Evolutionary conservation across 495 filamentous ascomycete species (phyloP).

Genomic region (Schizothecium vesticola): DNA sequence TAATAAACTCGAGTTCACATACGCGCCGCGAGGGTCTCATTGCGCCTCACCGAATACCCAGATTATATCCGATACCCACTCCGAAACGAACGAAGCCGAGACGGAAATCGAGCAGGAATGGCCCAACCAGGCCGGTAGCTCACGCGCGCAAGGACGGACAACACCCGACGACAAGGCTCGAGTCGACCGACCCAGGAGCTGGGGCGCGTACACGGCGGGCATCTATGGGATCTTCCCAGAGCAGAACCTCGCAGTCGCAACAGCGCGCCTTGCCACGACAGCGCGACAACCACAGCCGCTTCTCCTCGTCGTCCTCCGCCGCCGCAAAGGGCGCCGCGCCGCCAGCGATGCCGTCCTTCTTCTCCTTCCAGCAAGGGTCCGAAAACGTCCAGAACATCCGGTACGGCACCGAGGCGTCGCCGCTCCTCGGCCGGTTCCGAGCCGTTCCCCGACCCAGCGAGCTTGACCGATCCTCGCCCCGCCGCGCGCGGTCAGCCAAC

Average conservation of each 20-base stretch:
- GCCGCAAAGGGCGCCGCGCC: not conserved
- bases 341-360: slow-evolving; percentile 49
- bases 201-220: not conserved
- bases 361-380: slow-evolving; percentile 57
- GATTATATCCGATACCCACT: not conserved
- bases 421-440: slow-evolving; percentile 55
- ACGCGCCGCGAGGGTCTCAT: not conserved
- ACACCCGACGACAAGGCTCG: not conserved
- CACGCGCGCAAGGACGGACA: not conserved
- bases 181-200: not conserved
- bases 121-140: not conserved
- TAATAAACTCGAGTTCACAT: not conserved
- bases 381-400: slow-evolving; percentile 42
- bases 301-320: not conserved
- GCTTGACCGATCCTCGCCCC: slow-evolving; percentile 4
- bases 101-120: not conserved
- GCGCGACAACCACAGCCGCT: slow-evolving; percentile 1
- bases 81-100: not conserved
- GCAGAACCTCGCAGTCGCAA: slow-evolving; percentile 10
- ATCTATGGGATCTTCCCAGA: slow-evolving; percentile 18
- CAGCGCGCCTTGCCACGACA: not conserved
- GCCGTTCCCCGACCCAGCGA: slow-evolving; percentile 42
- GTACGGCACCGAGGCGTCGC: slow-evolving; percentile 39
- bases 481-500: slow-evolving; percentile 11
- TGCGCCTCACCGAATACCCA: not conserved